Conservation (phyloP, 176 grass and related monocot species). For the Juncus inflexus region DNA sequence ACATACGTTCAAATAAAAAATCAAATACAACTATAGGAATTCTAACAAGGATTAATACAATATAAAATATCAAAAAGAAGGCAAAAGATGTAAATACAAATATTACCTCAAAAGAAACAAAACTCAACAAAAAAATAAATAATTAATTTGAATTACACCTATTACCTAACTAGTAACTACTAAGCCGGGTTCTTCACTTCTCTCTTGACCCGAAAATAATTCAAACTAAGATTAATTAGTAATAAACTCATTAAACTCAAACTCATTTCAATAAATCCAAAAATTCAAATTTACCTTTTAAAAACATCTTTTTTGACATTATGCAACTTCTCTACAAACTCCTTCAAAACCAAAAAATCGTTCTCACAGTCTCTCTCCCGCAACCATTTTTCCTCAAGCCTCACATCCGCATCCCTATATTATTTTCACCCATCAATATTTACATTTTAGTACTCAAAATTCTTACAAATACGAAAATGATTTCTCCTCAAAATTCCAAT, state of each 20-base stretch:
- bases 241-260: not conserved
- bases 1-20: too few relatives aligned
- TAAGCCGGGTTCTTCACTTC: too few relatives aligned
- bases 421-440: constrained; percentile 1
- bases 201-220: constrained; percentile 24
- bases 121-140: too few relatives aligned
- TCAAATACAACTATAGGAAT: too few relatives aligned
- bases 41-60: too few relatives aligned
- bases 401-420: constrained; percentile 65
- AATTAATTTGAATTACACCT: too few relatives aligned
- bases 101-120: too few relatives aligned
- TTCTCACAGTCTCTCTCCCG: constrained; percentile 54
- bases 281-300: constrained; percentile 25
- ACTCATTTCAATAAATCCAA: not conserved
- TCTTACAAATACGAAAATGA: constrained; percentile 3
- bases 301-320: constrained; percentile 32
- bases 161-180: too few relatives aligned
- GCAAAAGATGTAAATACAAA: too few relatives aligned
- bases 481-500: not conserved
- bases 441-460: not conserved
- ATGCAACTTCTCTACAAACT: constrained; percentile 58
- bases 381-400: constrained; percentile 66
- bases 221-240: not conserved
- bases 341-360: constrained; percentile 52
- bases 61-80: too few relatives aligned